These are phyloP conservation scores for Pseudocercospora cruenta DNA, from an alignment of 2,329 filamentous ascomycete species.

Conservation along the genomic window DNA sequence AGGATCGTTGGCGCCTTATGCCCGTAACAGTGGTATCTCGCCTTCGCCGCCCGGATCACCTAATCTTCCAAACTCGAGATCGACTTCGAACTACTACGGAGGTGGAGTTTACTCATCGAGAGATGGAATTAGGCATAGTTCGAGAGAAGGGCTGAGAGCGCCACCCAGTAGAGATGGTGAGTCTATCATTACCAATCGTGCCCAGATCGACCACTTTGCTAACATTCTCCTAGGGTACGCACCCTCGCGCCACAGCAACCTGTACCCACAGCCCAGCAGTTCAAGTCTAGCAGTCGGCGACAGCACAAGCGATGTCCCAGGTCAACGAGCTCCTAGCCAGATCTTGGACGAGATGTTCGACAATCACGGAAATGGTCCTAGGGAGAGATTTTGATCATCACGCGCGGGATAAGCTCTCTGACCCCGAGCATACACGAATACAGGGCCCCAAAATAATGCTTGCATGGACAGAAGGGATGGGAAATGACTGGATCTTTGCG, in stretches of 20 bases:
- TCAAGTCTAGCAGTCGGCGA: constrained; percentile 40
- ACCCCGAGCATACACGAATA: neutral
- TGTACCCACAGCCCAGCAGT: constrained; percentile 42
- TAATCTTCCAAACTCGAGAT: constrained; percentile 23
- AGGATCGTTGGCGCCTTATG: constrained; percentile 39
- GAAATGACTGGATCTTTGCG: neutral
- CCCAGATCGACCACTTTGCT: neutral
- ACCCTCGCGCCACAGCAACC: constrained; percentile 18
- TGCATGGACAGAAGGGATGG: neutral
- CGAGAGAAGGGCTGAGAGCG: constrained; percentile 13
- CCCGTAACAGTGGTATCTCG: constrained; percentile 30
- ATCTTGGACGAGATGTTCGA: constrained; percentile 90
- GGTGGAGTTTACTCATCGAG: constrained; percentile 18
- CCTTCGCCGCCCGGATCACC: constrained; percentile 36
- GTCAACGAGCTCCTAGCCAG: constrained; percentile 78
- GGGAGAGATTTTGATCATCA: constrained; percentile 22
- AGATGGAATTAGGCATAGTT: constrained; percentile 16
- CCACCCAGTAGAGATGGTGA: constrained; percentile 18
- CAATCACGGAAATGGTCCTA: constrained; percentile 58
- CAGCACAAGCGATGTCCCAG: constrained; percentile 61
- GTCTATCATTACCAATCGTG: neutral
- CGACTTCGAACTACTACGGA: constrained; percentile 23
- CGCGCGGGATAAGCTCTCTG: neutral
- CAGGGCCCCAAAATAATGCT: neutral
- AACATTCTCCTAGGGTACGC: neutral